phyloP scores from a whole-genome alignment of 2,329 filamentous ascomycete genomes.

The Sporothrix luriei region DNA sequence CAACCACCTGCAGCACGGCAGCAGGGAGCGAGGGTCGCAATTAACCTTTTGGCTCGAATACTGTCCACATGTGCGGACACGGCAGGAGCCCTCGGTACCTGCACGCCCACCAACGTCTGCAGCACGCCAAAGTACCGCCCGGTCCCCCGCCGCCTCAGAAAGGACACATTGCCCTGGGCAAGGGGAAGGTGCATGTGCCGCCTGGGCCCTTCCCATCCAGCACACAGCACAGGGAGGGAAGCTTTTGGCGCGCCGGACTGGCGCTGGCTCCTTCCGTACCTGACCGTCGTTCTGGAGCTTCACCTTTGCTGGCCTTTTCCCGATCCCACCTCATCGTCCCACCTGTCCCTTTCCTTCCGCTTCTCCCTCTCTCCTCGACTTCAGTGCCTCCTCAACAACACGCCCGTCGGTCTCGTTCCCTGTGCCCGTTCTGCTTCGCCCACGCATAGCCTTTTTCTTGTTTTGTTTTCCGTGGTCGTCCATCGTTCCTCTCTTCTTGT shows the following conservation, averaged over 20 bases:
- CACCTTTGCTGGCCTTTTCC: background rate
- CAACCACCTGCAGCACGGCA: too few species aligned
- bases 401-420: background rate
- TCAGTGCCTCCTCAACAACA: background rate
- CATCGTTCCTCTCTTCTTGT: background rate
- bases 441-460: background rate
- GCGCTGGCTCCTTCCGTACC: background rate
- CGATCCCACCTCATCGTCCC: background rate
- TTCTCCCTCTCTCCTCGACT: background rate
- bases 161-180: slow-evolving; percentile 27
- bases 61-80: background rate
- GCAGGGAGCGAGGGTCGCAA: slow-evolving; percentile 21
- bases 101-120: background rate
- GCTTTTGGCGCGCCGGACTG: background rate
- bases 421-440: background rate
- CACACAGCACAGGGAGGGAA: background rate
- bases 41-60: background rate
- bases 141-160: background rate
- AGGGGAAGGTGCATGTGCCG: slow-evolving; percentile 12
- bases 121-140: background rate
- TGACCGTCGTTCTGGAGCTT: background rate
- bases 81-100: background rate
- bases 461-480: background rate
- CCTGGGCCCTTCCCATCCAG: background rate
- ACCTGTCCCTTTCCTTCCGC: background rate